A percentile compares a stretch with the other conserved stretches of the same genome.
Conservation (phyloP, 1,139 yeast species). For the Yamadazyma diddensiae region DNA sequence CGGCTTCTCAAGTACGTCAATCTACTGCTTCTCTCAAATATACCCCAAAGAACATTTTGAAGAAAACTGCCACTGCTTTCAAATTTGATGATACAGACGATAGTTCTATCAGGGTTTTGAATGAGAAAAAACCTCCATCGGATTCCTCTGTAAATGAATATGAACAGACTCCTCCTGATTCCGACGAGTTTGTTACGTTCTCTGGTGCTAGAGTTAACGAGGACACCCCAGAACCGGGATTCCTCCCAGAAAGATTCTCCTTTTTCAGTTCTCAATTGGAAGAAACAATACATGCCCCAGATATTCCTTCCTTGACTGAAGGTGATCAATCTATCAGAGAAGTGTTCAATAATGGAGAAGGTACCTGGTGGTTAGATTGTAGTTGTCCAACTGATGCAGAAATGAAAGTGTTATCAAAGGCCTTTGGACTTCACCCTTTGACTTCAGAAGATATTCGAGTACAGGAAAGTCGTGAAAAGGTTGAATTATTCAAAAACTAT, state of each 20-base stretch:
- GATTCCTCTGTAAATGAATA: constrained; percentile 27
- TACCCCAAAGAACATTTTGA: constrained; percentile 46
- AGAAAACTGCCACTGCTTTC: constrained; percentile 16
- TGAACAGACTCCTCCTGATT: constrained; percentile 28
- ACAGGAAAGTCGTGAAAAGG: constrained; percentile 85
- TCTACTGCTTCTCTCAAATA: constrained; percentile 58
- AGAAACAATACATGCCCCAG: constrained; percentile 87
- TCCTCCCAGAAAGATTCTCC: constrained; percentile 69
- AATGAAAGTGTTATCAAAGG: constrained; percentile 62
- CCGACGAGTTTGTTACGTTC: constrained; percentile 22
- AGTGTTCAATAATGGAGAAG: constrained; percentile 59
- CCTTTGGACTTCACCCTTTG: constrained; percentile 79
- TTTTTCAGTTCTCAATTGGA: constrained; percentile 80
- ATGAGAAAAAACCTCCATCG: constrained; percentile 16
- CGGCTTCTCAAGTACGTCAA: constrained; percentile 14
- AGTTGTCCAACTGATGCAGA: constrained; percentile 67
- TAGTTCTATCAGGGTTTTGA: constrained; percentile 9
- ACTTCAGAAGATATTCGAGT: constrained; percentile 82
- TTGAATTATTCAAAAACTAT: constrained; percentile 69
- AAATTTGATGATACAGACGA: constrained; percentile 4
- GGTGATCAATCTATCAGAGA: constrained; percentile 65
- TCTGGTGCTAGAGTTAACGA: constrained; percentile 12
- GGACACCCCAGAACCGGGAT: constrained; percentile 1
- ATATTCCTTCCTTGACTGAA: constrained; percentile 67
- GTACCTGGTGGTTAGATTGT: constrained; percentile 79